phyloP scores from a whole-genome alignment of 495 filamentous ascomycete species.

The Podospora didyma region DNA sequence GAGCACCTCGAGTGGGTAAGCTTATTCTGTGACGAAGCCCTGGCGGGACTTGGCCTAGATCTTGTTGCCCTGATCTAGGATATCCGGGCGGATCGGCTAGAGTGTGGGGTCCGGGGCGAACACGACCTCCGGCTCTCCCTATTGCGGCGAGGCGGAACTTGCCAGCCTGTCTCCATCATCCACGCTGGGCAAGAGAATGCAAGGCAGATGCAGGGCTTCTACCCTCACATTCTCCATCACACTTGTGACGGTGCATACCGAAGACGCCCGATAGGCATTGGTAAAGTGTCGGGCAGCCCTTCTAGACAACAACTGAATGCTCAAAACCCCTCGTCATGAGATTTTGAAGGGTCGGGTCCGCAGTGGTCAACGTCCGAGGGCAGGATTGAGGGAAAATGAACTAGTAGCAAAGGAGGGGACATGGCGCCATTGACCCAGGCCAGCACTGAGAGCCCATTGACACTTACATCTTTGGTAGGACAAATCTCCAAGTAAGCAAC shows the following conservation, averaged over 20 bases:
- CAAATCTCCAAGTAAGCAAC: too few relatives aligned
- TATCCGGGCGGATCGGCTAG: conserved; percentile 4
- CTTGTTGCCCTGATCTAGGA: conserved; percentile 9
- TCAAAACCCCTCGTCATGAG: not conserved
- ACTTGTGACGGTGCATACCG: conserved; percentile 6
- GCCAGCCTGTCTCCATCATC: not conserved
- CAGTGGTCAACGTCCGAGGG: too few relatives aligned
- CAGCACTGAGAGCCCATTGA: too few relatives aligned
- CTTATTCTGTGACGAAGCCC: not conserved
- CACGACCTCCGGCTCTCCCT: not conserved
- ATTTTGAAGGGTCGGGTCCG: too few relatives aligned
- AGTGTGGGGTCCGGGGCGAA: not conserved
- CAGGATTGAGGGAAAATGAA: too few relatives aligned
- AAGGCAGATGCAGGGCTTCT: conserved; percentile 1
- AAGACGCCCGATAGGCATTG: not conserved
- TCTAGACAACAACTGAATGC: not conserved
- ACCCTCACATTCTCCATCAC: conserved; percentile 7
- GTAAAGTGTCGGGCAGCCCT: not conserved
- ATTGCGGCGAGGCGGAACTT: conserved; percentile 1
- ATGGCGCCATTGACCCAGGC: too few relatives aligned
- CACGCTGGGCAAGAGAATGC: not conserved
- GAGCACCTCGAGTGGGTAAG: conserved; percentile 17
- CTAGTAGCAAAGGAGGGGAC: too few relatives aligned
- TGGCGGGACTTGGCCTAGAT: conserved; percentile 7
- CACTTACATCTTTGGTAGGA: too few relatives aligned